These are phyloP conservation scores for Chrysoporthe austroafricana DNA, from an alignment of 2,329 filamentous ascomycete genomes.

Conservation along the genomic window DNA sequence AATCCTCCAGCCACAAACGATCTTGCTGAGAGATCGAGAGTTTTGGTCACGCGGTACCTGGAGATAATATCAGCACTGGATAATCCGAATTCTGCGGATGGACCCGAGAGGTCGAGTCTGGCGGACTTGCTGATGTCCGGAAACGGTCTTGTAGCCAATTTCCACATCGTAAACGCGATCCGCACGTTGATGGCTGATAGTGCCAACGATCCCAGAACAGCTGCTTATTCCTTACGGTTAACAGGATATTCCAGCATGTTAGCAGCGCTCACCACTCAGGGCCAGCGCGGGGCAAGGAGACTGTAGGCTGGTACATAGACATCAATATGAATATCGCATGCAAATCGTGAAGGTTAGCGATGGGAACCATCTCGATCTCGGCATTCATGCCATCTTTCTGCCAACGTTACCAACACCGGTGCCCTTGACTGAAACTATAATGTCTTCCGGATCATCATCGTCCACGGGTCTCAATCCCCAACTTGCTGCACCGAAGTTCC, in stretches of 20 bases:
- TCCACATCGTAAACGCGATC: constrained; percentile 56
- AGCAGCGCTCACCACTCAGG: constrained; percentile 55
- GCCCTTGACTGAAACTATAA: constrained; percentile 90
- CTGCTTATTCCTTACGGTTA: constrained; percentile 57
- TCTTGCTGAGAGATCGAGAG: constrained; percentile 30
- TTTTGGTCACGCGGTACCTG: neutral
- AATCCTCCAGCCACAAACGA: constrained; percentile 29
- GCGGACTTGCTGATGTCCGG: constrained; percentile 58
- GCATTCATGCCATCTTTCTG: constrained; percentile 72
- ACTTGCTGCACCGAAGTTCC: constrained; percentile 84
- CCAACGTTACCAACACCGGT: constrained; percentile 93
- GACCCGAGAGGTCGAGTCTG: constrained; percentile 43
- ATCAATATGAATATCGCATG: neutral
- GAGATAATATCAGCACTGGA: constrained; percentile 20
- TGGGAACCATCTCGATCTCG: neutral
- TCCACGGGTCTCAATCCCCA: constrained; percentile 85
- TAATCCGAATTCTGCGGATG: constrained; percentile 32
- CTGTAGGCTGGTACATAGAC: constrained; percentile 6
- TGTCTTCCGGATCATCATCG: constrained; percentile 68
- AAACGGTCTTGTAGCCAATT: constrained; percentile 57
- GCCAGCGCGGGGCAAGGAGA: constrained; percentile 39
- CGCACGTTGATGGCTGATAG: constrained; percentile 51
- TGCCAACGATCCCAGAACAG: constrained; percentile 42
- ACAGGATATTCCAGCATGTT: constrained; percentile 58
- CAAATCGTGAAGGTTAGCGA: neutral